These are phyloP conservation scores for Fusarium chaquense DNA, from an alignment of 2,329 filamentous ascomycete genomes.

Conservation along the genomic window DNA sequence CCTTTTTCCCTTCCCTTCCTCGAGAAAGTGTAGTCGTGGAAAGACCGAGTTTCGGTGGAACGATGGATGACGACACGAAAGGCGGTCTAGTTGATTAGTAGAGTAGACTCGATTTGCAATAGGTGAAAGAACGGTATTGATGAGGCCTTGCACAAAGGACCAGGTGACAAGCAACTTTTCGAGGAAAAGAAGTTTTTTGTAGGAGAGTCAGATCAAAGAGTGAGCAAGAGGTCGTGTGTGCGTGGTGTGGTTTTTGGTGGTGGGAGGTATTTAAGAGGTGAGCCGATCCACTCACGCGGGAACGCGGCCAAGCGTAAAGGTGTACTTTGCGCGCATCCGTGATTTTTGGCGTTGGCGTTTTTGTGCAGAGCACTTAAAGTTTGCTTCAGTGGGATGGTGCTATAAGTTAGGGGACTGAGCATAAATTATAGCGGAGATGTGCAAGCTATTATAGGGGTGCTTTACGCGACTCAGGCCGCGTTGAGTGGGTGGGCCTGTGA, in stretches of 20 bases:
- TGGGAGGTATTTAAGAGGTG: slow-evolving; percentile 44
- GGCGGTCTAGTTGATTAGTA: slow-evolving; percentile 30
- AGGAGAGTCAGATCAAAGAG: slow-evolving; percentile 12
- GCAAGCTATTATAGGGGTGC: slow-evolving; percentile 10
- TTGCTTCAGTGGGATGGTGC: slow-evolving; percentile 12
- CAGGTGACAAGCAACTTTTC: not conserved
- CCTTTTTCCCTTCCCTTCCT: not conserved
- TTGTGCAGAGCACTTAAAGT: slow-evolving; percentile 15
- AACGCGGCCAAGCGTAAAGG: slow-evolving; percentile 11
- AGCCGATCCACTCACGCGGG: slow-evolving; percentile 31
- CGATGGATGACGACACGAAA: slow-evolving; percentile 29
- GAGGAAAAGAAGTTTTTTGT: not conserved
- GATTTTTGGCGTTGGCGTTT: slow-evolving; percentile 36
- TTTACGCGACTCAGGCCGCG: slow-evolving; percentile 38
- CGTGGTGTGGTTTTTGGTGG: slow-evolving; percentile 29
- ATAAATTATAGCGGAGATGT: slow-evolving; percentile 17
- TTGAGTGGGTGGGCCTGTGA: slow-evolving; percentile 27
- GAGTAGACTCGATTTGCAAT: slow-evolving; percentile 5
- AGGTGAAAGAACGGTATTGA: not conserved
- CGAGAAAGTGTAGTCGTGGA: slow-evolving; percentile 1
- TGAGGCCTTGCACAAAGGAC: not conserved
- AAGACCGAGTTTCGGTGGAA: slow-evolving; percentile 17
- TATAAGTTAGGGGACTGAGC: slow-evolving; percentile 4
- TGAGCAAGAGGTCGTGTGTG: slow-evolving; percentile 30
- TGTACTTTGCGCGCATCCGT: slow-evolving; percentile 25